phyloP scores from a whole-genome alignment of 78 protist species.

The Polysphondylium violaceum region DNA sequence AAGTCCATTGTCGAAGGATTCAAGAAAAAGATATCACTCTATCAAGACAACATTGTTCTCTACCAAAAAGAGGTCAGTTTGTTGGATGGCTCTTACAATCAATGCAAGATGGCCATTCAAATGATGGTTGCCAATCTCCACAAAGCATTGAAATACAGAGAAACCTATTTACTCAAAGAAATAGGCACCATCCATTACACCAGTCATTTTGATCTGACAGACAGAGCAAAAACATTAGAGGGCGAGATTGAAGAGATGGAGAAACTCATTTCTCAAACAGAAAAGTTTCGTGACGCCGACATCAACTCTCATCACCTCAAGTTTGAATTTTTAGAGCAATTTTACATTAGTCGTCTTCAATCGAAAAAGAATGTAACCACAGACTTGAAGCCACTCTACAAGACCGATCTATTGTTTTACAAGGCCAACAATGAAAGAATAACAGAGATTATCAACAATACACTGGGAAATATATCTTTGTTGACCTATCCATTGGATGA shows the following conservation, averaged over 20 bases:
- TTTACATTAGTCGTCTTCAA: constrained; percentile 26
- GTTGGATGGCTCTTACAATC: constrained; percentile 18
- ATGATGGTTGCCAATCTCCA: constrained; percentile 12
- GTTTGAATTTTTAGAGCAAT: constrained; percentile 25
- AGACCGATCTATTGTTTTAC: constrained; percentile 11
- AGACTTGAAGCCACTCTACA: constrained; percentile 10
- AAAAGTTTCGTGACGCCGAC: neutral
- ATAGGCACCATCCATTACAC: constrained; percentile 1
- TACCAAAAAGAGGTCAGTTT: constrained; percentile 13
- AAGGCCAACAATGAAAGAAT: constrained; percentile 23
- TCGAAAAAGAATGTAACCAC: neutral
- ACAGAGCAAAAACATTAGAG: neutral
- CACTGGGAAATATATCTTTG: constrained; percentile 5
- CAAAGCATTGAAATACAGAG: neutral
- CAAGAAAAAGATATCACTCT: constrained; percentile 5
- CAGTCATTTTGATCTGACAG: neutral
- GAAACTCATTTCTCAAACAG: neutral
- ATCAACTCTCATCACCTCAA: constrained; percentile 5
- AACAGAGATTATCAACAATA: neutral
- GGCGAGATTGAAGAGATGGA: constrained; percentile 20
- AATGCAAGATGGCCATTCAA: constrained; percentile 15
- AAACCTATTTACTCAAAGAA: constrained; percentile 9
- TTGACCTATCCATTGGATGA: constrained; percentile 33
- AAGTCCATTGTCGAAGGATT: neutral
- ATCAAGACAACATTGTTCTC: neutral